Evolutionary conservation across 106 monocot genomes (phyloP).

Genomic region (Narthecium ossifragum): DNA sequence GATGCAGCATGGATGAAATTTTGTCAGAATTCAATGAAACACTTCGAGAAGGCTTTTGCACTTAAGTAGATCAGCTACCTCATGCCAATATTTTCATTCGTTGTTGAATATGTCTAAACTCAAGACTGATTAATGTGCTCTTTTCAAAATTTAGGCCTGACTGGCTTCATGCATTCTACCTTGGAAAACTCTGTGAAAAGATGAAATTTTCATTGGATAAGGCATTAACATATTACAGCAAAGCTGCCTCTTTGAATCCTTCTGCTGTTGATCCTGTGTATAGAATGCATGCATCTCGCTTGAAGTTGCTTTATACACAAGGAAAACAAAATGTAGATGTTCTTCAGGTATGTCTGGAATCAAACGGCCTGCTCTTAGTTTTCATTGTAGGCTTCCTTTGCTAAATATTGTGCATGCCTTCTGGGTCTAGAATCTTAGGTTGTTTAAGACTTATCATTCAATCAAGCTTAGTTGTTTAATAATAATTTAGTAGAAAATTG

Average conservation of each 20-base stretch:
- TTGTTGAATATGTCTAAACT: not conserved
- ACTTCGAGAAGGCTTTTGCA: slow-evolving; percentile 88
- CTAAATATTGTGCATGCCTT: too few species aligned
- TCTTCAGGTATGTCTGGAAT: slow-evolving; percentile 41
- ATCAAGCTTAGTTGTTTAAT: too few species aligned
- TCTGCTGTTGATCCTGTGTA: slow-evolving; percentile 93
- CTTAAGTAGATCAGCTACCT: slow-evolving; percentile 37
- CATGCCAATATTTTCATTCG: not conserved
- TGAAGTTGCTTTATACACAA: slow-evolving; percentile 76
- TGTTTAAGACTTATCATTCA: too few species aligned
- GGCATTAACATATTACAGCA: slow-evolving; percentile 77
- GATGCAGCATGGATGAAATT: slow-evolving; percentile 66
- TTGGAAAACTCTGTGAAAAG: slow-evolving; percentile 96
- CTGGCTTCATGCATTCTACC: slow-evolving; percentile 92
- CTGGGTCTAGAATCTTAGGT: too few species aligned
- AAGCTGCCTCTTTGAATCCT: slow-evolving; percentile 71
- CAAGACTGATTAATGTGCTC: not conserved
- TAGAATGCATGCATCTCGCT: slow-evolving; percentile 85
- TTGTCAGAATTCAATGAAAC: slow-evolving; percentile 80
- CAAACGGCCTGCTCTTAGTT: not conserved
- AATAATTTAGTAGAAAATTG: too few species aligned
- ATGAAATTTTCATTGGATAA: slow-evolving; percentile 56
- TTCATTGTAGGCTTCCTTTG: too few species aligned
- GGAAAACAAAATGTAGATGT: slow-evolving; percentile 54
- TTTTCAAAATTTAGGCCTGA: slow-evolving; percentile 53